Conservation (phyloP, 352 stramenopile genomes). For the Phytophthora agathidicida region DNA sequence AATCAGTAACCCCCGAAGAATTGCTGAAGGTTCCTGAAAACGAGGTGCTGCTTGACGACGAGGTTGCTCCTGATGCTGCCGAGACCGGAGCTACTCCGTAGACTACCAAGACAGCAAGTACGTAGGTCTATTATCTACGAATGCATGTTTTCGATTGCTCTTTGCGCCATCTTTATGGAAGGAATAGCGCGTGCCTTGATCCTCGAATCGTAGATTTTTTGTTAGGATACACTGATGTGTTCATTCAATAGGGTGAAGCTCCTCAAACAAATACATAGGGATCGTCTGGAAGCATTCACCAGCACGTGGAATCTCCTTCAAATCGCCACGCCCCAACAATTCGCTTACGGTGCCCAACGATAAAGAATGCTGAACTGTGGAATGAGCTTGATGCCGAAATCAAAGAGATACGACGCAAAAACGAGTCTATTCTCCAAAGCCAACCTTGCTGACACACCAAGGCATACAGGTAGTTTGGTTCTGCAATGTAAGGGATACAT, state of each 20-base stretch:
- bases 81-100: constrained; percentile 25
- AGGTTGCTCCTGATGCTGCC: constrained; percentile 16
- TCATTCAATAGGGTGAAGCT: background rate
- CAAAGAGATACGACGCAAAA: constrained; percentile 3
- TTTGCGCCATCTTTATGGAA: no score
- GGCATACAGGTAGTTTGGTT: constrained; percentile 11
- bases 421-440: constrained; percentile 17
- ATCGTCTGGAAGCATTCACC: no score
- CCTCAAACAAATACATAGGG: constrained; percentile 6
- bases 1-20: constrained; percentile 41
- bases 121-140: constrained; percentile 12
- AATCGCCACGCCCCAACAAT: background rate
- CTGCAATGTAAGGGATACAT: constrained; percentile 19
- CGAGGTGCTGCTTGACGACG: constrained; percentile 50
- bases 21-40: constrained; percentile 47
- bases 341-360: constrained; percentile 11
- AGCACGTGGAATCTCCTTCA: background rate
- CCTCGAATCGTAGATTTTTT: no score
- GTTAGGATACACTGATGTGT: no score
- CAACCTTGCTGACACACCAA: constrained; percentile 4
- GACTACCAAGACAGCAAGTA: background rate
- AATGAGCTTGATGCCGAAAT: constrained; percentile 18
- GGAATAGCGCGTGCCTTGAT: no score
- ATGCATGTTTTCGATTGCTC: no score
- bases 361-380: constrained; percentile 18